These are phyloP conservation scores for Phlebiopsis flavidoalba DNA, from an alignment of 768 basidiomycete genomes.

Conservation along the genomic window DNA sequence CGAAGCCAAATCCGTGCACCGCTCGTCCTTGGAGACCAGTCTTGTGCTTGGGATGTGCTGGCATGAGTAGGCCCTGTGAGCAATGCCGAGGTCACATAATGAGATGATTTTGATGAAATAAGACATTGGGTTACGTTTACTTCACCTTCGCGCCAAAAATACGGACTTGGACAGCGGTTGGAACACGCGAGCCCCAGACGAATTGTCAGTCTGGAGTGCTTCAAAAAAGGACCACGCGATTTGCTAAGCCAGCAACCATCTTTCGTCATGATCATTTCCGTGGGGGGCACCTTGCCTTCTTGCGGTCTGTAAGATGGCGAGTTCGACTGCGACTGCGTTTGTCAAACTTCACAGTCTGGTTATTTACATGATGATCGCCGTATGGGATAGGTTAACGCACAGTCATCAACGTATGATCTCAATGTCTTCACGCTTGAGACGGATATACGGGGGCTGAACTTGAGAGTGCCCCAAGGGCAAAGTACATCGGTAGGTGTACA, in stretches of 20 bases:
- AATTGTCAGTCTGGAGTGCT: conserved; percentile 15
- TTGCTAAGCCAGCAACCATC: conserved; percentile 75
- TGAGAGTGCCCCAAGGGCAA: conserved; percentile 56
- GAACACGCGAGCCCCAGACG: conserved; percentile 16
- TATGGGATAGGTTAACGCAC: conserved; percentile 27
- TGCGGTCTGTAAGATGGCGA: conserved; percentile 16
- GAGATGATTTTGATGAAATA: background rate
- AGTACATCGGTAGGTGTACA: too few relatives aligned
- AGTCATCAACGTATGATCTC: conserved; percentile 38
- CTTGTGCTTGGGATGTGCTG: conserved; percentile 18
- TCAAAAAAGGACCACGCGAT: conserved; percentile 45
- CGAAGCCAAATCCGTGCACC: conserved; percentile 24
- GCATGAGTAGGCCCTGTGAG: conserved; percentile 26
- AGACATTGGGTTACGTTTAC: background rate
- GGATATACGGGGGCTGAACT: conserved; percentile 56
- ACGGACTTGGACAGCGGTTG: conserved; percentile 26
- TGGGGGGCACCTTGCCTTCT: conserved; percentile 16
- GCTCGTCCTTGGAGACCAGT: conserved; percentile 5
- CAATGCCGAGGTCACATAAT: background rate
- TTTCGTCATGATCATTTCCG: conserved; percentile 44
- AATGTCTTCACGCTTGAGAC: conserved; percentile 34
- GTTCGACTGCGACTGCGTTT: conserved; percentile 22
- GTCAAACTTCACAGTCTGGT: background rate
- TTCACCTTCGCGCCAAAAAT: conserved; percentile 28
- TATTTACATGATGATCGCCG: background rate